Conservation (phyloP, 371 early-diverging fungal species). For the Nematocida displodere region DNA sequence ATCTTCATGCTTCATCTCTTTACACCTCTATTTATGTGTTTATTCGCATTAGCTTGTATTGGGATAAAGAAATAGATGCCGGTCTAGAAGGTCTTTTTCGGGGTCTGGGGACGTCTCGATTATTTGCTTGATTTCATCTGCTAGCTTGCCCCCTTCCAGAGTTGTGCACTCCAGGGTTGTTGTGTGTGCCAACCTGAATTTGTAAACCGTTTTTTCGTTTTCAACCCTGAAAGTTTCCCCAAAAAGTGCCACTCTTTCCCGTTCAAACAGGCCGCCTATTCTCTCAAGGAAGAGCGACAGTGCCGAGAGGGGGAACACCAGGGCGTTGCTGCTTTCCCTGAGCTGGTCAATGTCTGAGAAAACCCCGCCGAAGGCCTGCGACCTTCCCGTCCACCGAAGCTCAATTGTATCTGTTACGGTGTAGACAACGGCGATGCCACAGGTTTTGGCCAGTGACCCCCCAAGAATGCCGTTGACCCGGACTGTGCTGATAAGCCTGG, state of each 20-base stretch:
- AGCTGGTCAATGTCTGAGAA: neutral
- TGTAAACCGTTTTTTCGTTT: neutral
- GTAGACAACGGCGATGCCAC: conserved; percentile 11
- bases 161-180: neutral
- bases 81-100: conserved; percentile 22
- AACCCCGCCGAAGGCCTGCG: neutral
- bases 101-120: conserved; percentile 8
- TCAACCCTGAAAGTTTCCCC: neutral
- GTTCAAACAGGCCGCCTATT: neutral
- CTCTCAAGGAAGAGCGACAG: neutral
- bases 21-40: neutral
- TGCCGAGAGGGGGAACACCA: neutral
- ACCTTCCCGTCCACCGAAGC: neutral
- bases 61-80: conserved; percentile 8
- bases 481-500: conserved; percentile 28
- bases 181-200: neutral
- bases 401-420: neutral
- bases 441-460: conserved; percentile 3
- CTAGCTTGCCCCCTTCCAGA: neutral
- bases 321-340: neutral
- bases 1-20: neutral
- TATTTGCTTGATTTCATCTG: neutral
- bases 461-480: conserved; percentile 10
- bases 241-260: conserved; percentile 10
- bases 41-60: neutral